Conservation (phyloP, 371 early-diverging fungal genomes). For the Syncephalis plumigaleata region DNA sequence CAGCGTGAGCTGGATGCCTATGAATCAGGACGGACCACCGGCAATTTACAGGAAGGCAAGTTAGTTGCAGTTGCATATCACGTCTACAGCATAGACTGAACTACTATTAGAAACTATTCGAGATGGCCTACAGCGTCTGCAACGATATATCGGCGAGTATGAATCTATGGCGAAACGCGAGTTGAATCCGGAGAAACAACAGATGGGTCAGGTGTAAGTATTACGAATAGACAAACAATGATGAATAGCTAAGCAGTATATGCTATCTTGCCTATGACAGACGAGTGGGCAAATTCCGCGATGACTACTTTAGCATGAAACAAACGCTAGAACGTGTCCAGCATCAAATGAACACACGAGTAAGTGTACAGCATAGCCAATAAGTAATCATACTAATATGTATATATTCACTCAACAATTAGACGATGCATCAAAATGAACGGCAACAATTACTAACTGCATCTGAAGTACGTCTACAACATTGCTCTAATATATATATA, state of each 20-base stretch:
- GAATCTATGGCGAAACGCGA: slow-evolving; percentile 53
- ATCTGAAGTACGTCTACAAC: too few species aligned
- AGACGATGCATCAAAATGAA: background rate
- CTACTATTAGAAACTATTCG: slow-evolving; percentile 59
- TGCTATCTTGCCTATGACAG: slow-evolving; percentile 11
- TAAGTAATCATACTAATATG: background rate
- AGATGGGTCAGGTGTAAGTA: slow-evolving; percentile 49
- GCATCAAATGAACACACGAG: slow-evolving; percentile 26
- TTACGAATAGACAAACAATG: background rate
- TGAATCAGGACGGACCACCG: background rate
- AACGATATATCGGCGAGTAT: slow-evolving; percentile 53
- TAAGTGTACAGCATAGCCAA: background rate
- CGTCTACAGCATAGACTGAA: too few species aligned
- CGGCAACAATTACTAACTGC: background rate
- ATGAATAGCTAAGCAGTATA: background rate
- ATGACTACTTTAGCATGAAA: slow-evolving; percentile 34
- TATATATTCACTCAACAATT: background rate
- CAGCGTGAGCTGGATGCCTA: background rate
- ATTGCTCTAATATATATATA: too few species aligned
- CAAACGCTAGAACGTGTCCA: slow-evolving; percentile 31
- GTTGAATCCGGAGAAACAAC: slow-evolving; percentile 50
- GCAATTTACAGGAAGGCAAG: background rate
- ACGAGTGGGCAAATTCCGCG: slow-evolving; percentile 41
- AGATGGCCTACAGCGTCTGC: slow-evolving; percentile 38
- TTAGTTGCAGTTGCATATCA: background rate